Evolutionary conservation across 2,329 filamentous ascomycete species (phyloP).

Genomic region (Cadophora sp.): DNA sequence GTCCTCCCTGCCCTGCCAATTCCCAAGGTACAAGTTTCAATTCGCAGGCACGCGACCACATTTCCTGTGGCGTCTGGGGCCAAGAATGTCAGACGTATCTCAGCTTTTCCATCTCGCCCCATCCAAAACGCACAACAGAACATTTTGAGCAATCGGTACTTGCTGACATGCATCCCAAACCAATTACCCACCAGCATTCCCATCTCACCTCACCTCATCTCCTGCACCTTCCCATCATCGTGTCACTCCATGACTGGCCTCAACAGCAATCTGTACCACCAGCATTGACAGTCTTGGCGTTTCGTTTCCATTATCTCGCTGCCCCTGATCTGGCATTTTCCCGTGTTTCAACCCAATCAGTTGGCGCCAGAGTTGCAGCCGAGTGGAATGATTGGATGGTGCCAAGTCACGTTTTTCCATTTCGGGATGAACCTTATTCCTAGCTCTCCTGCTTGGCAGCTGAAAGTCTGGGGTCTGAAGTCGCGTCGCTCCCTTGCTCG

Average conservation of each 20-base stretch:
- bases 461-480: conserved; percentile 4
- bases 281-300: background rate
- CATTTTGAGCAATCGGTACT: background rate
- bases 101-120: background rate
- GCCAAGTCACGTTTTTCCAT: background rate
- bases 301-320: background rate
- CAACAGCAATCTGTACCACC: background rate
- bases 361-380: background rate
- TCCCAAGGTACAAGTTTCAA: background rate
- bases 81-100: background rate
- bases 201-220: conserved; percentile 5
- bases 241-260: conserved; percentile 8
- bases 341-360: conserved; percentile 7
- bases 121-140: background rate
- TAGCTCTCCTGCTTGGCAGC: conserved; percentile 5
- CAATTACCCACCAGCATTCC: background rate
- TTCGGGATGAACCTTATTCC: conserved; percentile 13
- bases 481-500: background rate
- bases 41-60: conserved; percentile 4
- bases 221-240: conserved; percentile 1
- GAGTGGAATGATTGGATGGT: background rate
- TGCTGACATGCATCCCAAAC: background rate
- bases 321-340: conserved; percentile 9
- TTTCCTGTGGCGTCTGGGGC: background rate
- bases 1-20: background rate